Percentiles rank a stretch among this genome's conserved stretches.
These are phyloP conservation scores for Phytophthora pseudosyringae DNA, from an alignment of 352 stramenopile species.

Conservation along the genomic window DNA sequence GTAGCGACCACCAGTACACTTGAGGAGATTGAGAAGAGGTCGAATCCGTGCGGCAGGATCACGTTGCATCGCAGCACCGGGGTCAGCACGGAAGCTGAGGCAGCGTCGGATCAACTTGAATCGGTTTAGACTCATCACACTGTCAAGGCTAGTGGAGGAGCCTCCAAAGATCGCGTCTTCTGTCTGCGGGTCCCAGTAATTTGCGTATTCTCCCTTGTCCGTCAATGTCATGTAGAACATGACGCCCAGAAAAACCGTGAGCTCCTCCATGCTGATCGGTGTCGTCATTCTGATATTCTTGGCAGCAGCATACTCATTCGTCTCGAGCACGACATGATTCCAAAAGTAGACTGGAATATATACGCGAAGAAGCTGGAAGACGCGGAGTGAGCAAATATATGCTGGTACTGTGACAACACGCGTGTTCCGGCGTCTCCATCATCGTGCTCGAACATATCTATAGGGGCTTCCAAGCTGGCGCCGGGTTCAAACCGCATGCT, in stretches of 20 bases:
- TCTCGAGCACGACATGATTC: slow-evolving; percentile 10
- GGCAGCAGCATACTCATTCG: slow-evolving; percentile 7
- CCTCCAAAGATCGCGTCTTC: slow-evolving; percentile 18
- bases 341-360: slow-evolving; percentile 4
- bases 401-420: slow-evolving; percentile 1
- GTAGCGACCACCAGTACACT: no score
- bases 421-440: not conserved
- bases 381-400: slow-evolving; percentile 12
- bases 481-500: slow-evolving; percentile 12
- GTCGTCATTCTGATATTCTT: slow-evolving; percentile 8
- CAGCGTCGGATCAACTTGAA: slow-evolving; percentile 20
- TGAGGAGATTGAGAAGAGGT: slow-evolving; percentile 33
- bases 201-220: slow-evolving; percentile 12
- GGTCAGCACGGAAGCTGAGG: no score
- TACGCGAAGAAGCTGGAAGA: slow-evolving; percentile 12
- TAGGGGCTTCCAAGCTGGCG: slow-evolving; percentile 3
- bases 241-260: slow-evolving; percentile 14
- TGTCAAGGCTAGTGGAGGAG: slow-evolving; percentile 3
- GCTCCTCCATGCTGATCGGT: slow-evolving; percentile 12
- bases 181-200: no score
- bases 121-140: slow-evolving; percentile 6
- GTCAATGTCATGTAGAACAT: slow-evolving; percentile 25
- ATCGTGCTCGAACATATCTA: slow-evolving; percentile 2
- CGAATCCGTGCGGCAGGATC: slow-evolving; percentile 30
- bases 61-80: not conserved